Evolutionary conservation across 2,329 filamentous ascomycete genomes (phyloP).

Genomic region (Aspergillus neoniger): DNA sequence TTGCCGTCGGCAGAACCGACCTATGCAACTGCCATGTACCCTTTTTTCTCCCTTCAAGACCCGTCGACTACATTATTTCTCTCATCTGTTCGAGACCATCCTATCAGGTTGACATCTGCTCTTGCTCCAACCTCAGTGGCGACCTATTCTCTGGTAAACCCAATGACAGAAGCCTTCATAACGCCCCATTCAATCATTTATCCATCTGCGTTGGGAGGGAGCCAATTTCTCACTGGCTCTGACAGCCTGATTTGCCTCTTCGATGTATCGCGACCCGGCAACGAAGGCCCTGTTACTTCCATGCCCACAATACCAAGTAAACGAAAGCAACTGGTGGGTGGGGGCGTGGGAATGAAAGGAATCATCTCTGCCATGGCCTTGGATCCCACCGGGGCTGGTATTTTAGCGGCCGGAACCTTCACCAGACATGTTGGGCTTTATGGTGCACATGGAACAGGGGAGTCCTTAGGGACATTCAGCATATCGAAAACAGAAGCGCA

Average conservation of each 20-base stretch:
- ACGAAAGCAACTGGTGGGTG: constrained; percentile 49
- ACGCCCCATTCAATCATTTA: constrained; percentile 59
- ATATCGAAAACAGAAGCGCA: constrained; percentile 45
- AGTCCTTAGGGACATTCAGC: constrained; percentile 54
- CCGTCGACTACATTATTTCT: constrained; percentile 53
- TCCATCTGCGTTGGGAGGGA: constrained; percentile 45
- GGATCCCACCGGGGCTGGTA: constrained; percentile 43
- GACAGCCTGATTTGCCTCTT: constrained; percentile 58
- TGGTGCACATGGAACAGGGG: constrained; percentile 51
- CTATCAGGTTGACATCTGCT: constrained; percentile 59
- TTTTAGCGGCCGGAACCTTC: constrained; percentile 61
- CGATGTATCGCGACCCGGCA: constrained; percentile 52
- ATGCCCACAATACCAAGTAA: constrained; percentile 53
- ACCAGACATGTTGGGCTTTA: constrained; percentile 60
- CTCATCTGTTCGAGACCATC: constrained; percentile 55
- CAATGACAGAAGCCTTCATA: constrained; percentile 59
- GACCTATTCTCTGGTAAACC: constrained; percentile 57
- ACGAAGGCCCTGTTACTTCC: constrained; percentile 48
- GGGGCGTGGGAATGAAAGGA: constrained; percentile 56
- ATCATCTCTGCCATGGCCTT: constrained; percentile 56
- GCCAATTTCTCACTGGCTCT: constrained; percentile 60
- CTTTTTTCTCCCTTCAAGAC: constrained; percentile 56
- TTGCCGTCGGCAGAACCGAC: constrained; percentile 52
- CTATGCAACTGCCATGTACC: constrained; percentile 57
- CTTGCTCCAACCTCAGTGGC: constrained; percentile 51